These are phyloP conservation scores for Besnoitia besnoiti DNA, from an alignment of 169 alveolate species.

Conservation along the genomic window DNA sequence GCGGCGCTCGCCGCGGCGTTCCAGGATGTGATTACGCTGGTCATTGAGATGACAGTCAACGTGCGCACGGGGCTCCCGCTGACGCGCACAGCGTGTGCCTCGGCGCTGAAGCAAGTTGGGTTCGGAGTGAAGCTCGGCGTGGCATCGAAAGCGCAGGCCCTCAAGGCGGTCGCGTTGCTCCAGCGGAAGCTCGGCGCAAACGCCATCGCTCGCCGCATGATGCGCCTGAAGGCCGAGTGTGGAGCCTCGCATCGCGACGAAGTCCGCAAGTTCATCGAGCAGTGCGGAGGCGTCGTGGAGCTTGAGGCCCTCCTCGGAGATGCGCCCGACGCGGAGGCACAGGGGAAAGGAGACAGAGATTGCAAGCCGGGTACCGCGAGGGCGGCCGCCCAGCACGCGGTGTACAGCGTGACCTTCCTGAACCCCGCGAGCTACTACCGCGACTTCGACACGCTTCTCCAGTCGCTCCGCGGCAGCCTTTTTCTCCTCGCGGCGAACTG, in stretches of 20 bases:
- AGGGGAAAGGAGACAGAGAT: not conserved
- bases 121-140: conserved; percentile 24
- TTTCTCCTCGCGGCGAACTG: conserved; percentile 14
- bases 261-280: not conserved
- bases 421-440: conserved; percentile 5
- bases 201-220: conserved; percentile 7
- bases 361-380: not conserved
- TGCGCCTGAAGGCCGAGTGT: conserved; percentile 29
- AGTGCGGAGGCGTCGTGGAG: conserved; percentile 26
- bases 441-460: not conserved
- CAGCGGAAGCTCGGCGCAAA: not conserved
- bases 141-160: conserved; percentile 63
- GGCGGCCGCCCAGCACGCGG: not conserved
- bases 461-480: conserved; percentile 14
- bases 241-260: not conserved
- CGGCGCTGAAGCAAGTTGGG: conserved; percentile 73
- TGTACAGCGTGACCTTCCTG: conserved; percentile 6
- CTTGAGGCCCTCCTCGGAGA: not conserved
- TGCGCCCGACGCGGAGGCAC: not conserved
- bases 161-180: conserved; percentile 53
- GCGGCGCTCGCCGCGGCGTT: conserved; percentile 80
- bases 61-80: conserved; percentile 88
- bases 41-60: conserved; percentile 83
- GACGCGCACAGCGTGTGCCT: conserved; percentile 83
- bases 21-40: conserved; percentile 82